Base-by-base conservation (phyloP, 306 rosid species). In the Cyclanthera cordifolia region DNA sequence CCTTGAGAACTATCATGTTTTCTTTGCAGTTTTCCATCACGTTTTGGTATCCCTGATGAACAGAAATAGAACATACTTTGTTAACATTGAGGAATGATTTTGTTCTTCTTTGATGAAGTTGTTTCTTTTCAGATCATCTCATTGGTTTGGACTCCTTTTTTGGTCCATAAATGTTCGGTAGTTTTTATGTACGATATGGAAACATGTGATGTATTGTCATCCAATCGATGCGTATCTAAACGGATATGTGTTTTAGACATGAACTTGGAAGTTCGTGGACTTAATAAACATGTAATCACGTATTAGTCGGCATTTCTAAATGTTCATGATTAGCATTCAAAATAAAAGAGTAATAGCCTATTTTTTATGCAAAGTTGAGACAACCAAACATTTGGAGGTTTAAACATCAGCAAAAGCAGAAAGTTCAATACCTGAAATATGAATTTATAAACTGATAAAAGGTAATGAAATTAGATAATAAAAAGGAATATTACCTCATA, bases 21-120 rank as follows among this genome's bases (percentile, higher is more conserved):
- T 92, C 98, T 14, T 72, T 78, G 27, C 98, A 92, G 32, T 92
- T 89, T 50, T 87, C 96, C 98, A 92, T 92, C 70, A 92, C 86
- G n/a, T 84, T 83, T 68, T 21, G 82, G 69, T 92, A 92, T 41
- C 98, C 98, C 96, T 91, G 76, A 25, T 25, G 1, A 19, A 56
- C 11, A 37, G 13, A 28, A 34, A 41, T 39, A 4, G n/a, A 13
- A 25, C 13, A 14, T 57, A 57, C 45, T 28, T 30, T 57, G 24
- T 58, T 30, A 58, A 43, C 7, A 32, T 58, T 58, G 6, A 30
- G 15, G 6, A 2, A 1, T 34, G 6, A 58, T 59, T n/a, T 4
- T 60, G 45, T 30, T 60, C 23, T 39, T 60, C 27, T 9, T 64
- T 14, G 49, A 43, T 64, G n/a, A 64, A 13, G 11, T 23, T 41